phyloP scores from a whole-genome alignment of 148 eudicot genomes.

The Vaccinium vitisidaea region DNA sequence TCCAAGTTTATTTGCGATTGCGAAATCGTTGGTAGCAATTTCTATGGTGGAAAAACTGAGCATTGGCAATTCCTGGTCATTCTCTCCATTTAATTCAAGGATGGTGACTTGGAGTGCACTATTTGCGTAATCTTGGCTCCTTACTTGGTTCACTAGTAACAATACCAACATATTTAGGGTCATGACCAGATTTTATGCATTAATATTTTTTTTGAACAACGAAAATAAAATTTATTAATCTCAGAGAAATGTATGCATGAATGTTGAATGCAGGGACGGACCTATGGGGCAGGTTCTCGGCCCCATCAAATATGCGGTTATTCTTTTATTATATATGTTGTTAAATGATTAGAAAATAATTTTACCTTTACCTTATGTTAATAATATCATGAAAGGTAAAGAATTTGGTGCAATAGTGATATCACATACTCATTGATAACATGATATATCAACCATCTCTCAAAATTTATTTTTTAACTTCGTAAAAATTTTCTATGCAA shows the following conservation, averaged over 20 bases:
- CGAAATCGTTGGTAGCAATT: not conserved
- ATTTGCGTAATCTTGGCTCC: not conserved
- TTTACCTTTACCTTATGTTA: not conserved
- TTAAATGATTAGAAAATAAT: no score
- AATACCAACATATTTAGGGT: constrained; percentile 1
- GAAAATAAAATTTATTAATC: no score
- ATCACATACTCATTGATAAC: no score
- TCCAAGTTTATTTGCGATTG: not conserved
- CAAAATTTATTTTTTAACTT: no score
- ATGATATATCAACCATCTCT: no score
- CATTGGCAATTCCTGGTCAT: not conserved
- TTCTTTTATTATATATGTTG: no score
- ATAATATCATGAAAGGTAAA: no score
- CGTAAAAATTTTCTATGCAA: no score
- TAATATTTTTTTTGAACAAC: no score
- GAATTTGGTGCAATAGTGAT: no score
- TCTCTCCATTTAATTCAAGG: not conserved
- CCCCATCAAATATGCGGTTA: not conserved
- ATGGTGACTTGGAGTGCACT: not conserved
- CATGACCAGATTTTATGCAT: not conserved
- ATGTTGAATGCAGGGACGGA: not conserved
- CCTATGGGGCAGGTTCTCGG: not conserved
- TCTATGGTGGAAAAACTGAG: constrained; percentile 3
- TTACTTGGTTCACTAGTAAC: not conserved
- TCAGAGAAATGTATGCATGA: not conserved